Conservation (phyloP, 2,329 filamentous ascomycete genomes). For the Parastagonospora nodorum region DNA sequence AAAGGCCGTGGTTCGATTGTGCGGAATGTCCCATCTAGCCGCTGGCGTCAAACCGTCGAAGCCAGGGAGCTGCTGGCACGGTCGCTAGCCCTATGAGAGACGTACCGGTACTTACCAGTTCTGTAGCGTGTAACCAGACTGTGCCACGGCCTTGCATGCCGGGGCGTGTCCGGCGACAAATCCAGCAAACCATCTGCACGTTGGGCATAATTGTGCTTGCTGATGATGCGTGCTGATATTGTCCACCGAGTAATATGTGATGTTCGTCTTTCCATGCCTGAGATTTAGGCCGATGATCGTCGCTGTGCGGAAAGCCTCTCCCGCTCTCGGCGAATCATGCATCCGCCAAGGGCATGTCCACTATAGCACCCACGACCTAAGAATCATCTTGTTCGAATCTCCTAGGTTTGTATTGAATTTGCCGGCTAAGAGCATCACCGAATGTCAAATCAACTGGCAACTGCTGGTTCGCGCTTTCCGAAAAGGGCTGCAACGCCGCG, state of each 20-base stretch:
- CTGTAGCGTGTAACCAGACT: neutral
- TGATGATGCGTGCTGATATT: neutral
- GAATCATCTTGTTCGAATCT: neutral
- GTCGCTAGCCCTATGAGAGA: neutral
- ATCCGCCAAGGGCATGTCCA: neutral
- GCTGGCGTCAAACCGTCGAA: neutral
- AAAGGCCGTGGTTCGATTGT: neutral
- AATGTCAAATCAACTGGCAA: neutral
- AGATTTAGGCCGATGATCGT: neutral
- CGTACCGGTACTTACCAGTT: neutral
- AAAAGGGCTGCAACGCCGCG: slow-evolving; percentile 11
- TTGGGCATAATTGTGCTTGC: too few relatives aligned
- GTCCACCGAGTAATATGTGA: neutral
- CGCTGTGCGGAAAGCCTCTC: neutral
- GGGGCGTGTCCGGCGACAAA: neutral
- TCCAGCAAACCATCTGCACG: neutral
- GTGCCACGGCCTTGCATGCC: neutral
- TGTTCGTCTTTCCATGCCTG: neutral
- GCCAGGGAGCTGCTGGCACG: neutral
- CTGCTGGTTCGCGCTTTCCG: slow-evolving; percentile 4
- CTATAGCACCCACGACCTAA: neutral
- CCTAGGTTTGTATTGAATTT: neutral
- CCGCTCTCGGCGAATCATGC: neutral
- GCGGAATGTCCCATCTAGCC: neutral
- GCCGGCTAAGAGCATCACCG: neutral